Percentiles rank a stretch among this genome's conserved stretches.
These are phyloP conservation scores for Barbarea vulgaris DNA, from an alignment of 345 rosid genomes.

Conservation along the genomic window DNA sequence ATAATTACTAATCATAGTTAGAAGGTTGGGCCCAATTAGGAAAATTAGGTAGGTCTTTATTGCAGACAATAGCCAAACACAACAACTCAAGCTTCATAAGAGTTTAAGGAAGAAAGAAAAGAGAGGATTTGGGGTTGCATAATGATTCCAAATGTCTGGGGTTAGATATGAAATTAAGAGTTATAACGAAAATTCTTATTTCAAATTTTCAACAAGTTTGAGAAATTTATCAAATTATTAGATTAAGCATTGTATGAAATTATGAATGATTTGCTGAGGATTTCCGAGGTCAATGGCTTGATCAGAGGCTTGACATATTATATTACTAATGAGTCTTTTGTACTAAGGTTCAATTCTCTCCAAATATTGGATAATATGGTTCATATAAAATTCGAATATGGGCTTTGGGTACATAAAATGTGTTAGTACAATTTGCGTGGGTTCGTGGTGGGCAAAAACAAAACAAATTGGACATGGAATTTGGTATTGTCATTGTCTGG, in stretches of 20 bases:
- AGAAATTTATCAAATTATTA: neutral
- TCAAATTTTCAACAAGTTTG: neutral
- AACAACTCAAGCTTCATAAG: constrained; percentile 15
- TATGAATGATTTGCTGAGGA: neutral
- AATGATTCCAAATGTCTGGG: neutral
- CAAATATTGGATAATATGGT: neutral
- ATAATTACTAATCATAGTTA: constrained; percentile 25
- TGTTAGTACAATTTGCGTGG: neutral
- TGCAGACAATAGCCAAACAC: constrained; percentile 23
- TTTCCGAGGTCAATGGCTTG: neutral
- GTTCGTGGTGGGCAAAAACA: neutral
- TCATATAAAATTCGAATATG: neutral
- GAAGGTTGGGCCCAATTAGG: constrained; percentile 1
- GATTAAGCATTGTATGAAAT: neutral
- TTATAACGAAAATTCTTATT: neutral
- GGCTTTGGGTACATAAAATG: neutral
- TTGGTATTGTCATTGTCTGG: neutral
- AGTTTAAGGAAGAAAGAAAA: neutral
- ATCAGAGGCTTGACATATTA: neutral
- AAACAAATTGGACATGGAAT: neutral
- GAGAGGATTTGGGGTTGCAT: neutral
- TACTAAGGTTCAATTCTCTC: neutral
- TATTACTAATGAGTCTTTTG: neutral
- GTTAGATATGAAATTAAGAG: neutral
- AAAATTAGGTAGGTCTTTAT: constrained; percentile 28